Percentiles rank a stretch among this genome's conserved stretches.
Conservation (phyloP, 805 yeast species). For the Saturnispora dispora region DNA sequence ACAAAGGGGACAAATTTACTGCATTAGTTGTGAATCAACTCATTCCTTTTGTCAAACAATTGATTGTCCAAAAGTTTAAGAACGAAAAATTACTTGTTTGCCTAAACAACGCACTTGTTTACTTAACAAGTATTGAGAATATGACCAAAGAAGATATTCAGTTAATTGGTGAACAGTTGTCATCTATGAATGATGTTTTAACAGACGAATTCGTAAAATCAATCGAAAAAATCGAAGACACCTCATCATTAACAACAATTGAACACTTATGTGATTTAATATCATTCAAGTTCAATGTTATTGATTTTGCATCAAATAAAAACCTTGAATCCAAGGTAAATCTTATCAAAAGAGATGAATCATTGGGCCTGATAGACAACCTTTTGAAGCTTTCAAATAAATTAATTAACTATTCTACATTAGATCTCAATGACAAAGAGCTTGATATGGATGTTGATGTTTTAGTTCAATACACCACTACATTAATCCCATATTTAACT, state of each 20-base stretch:
- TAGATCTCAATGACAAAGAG: not conserved
- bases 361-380: not conserved
- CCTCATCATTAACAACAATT: not conserved
- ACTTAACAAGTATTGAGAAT: slow-evolving; percentile 20
- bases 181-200: not conserved
- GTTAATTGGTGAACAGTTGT: slow-evolving; percentile 5
- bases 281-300: not conserved
- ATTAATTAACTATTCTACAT: not conserved
- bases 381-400: not conserved
- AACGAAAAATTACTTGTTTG: slow-evolving; percentile 51
- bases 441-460: slow-evolving; percentile 4
- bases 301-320: not conserved
- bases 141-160: slow-evolving; percentile 15
- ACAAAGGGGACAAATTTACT: slow-evolving; percentile 13
- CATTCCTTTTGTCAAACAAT: slow-evolving; percentile 30
- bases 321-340: not conserved
- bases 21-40: slow-evolving; percentile 18
- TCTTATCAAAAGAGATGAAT: not conserved
- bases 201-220: not conserved
- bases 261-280: slow-evolving; percentile 5
- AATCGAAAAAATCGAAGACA: not conserved
- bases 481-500: slow-evolving; percentile 20
- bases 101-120: slow-evolving; percentile 56
- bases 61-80: slow-evolving; percentile 36
- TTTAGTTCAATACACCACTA: slow-evolving; percentile 15